Conservation (phyloP, 2,329 filamentous ascomycete species). For the Cordyceps farinosa region DNA sequence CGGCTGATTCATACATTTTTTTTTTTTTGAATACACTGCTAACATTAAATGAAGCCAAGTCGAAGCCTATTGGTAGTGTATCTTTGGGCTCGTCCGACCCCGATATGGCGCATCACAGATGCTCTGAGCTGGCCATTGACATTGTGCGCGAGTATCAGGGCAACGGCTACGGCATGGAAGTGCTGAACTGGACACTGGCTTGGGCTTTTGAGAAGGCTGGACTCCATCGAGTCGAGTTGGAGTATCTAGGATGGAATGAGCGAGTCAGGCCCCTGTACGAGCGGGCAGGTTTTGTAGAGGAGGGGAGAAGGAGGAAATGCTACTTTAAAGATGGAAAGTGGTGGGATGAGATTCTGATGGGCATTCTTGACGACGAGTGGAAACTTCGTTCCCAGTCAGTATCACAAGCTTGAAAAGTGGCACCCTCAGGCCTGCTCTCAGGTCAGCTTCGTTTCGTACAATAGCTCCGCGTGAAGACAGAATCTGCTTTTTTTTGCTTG, state of each 20-base stretch:
- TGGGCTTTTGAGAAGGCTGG: slow-evolving; percentile 40
- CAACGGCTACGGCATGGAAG: slow-evolving; percentile 41
- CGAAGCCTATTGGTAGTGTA: not conserved
- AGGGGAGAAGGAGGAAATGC: slow-evolving; percentile 34
- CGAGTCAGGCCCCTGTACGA: slow-evolving; percentile 40
- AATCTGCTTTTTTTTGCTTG: no score
- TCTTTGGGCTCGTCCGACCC: not conserved
- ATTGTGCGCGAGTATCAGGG: slow-evolving; percentile 33
- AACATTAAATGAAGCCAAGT: not conserved
- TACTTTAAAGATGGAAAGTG: slow-evolving; percentile 36
- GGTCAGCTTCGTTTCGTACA: no score
- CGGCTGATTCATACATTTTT: no score
- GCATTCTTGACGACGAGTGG: slow-evolving; percentile 36
- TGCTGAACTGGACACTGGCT: slow-evolving; percentile 40
- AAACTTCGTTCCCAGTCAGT: not conserved
- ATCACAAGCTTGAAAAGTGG: not conserved
- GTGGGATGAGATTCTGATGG: slow-evolving; percentile 29
- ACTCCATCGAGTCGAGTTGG: slow-evolving; percentile 40
- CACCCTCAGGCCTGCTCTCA: no score
- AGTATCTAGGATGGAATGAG: slow-evolving; percentile 38
- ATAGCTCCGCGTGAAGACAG: no score
- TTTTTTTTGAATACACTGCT: no score
- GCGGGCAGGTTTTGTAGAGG: slow-evolving; percentile 39
- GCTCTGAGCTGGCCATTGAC: slow-evolving; percentile 30
- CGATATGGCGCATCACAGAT: slow-evolving; percentile 6